Percentiles rank a stretch among this genome's conserved stretches.
phyloP scores from a whole-genome alignment of 1,139 yeast species.

The Magnusiomyces ingens region DNA sequence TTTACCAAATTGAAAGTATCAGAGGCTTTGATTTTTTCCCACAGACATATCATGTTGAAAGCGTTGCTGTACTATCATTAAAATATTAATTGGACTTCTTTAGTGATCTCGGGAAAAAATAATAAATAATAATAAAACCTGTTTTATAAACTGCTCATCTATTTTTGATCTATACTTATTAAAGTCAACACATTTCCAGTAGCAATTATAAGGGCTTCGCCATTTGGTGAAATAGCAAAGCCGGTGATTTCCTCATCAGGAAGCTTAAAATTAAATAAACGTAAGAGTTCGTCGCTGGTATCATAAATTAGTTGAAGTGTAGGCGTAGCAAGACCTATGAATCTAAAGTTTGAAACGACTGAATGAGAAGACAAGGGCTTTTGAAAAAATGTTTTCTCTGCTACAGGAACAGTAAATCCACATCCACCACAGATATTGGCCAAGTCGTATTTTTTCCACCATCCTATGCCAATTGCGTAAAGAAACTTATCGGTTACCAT shows the following conservation, averaged over 20 bases:
- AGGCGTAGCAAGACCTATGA: conserved; percentile 8
- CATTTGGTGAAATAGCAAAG: conserved; percentile 10
- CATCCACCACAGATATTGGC: conserved; percentile 24
- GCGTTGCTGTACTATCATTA: conserved; percentile 70
- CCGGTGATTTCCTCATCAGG: conserved; percentile 14
- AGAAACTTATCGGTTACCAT: conserved; percentile 25
- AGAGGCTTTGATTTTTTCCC: conserved; percentile 98
- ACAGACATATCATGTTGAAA: conserved; percentile 95
- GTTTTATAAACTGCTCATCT: not conserved
- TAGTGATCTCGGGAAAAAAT: not conserved
- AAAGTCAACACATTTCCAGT: conserved; percentile 12
- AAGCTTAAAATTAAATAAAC: conserved; percentile 5
- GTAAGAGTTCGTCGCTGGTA: not conserved
- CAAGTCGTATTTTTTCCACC: conserved; percentile 32
- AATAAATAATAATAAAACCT: too few relatives aligned
- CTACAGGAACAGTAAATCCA: conserved; percentile 24
- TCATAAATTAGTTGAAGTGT: conserved; percentile 9
- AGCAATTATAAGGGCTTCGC: conserved; percentile 14
- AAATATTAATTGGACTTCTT: conserved; percentile 2
- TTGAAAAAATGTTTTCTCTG: conserved; percentile 17
- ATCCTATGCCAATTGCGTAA: conserved; percentile 33
- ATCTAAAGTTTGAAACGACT: not conserved
- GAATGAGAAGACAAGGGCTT: conserved; percentile 2
- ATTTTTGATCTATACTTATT: conserved; percentile 4
- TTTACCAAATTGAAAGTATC: conserved; percentile 68